Evolutionary conservation across 192 early-diverging fungal species (phyloP), one percentile per base, ranked within the genome.

Genomic region (Thoreauomyces humboldtii): DNA sequence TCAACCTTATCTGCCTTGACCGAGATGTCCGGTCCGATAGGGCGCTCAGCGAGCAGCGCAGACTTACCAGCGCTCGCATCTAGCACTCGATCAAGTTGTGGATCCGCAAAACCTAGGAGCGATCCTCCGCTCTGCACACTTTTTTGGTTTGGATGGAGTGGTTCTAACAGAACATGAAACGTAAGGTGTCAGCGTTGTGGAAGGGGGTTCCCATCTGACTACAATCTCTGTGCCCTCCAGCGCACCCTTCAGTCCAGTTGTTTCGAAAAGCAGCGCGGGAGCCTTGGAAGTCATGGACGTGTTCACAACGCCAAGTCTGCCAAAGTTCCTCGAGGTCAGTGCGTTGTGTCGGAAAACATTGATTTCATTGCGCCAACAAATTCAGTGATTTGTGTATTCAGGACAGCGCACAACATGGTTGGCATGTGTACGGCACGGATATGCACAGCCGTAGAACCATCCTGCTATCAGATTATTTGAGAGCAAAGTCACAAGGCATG

Each of bases 31-130:
- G n/a, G n/a, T n/a, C n/a, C n/a, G n/a, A n/a, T n/a, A n/a, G n/a
- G n/a, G n/a, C n/a, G n/a, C n/a, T n/a, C n/a, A n/a, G n/a, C n/a
- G n/a, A n/a, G n/a, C n/a, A n/a, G n/a, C n/a, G n/a, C n/a, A n/a
- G n/a, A n/a, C n/a, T n/a, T n/a, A n/a, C n/a, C n/a, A n/a, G n/a
- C n/a, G n/a, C n/a, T n/a, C n/a, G n/a, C n/a, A n/a, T n/a, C 11
- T 36, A 64, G 60, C 66, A 19, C 38, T 68, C n/a, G 65, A 73
- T 61, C 48, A 54, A 29, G 44, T 69, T 2, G 35, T 57, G 14
- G 77, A 80, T 54, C 74, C 78, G 27, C 74, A 88, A 69, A 91
- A 91, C 61, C 38, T 91, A 4, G 89, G 89, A 7, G 83, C 87
- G 11, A 89, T 91, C 47, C 60, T 91, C 6, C 76, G 86, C 32